Evolutionary conservation across 257 asterid species (phyloP), one percentile per base, ranked within the genome.

Genomic region (Capsicum baccatum): DNA sequence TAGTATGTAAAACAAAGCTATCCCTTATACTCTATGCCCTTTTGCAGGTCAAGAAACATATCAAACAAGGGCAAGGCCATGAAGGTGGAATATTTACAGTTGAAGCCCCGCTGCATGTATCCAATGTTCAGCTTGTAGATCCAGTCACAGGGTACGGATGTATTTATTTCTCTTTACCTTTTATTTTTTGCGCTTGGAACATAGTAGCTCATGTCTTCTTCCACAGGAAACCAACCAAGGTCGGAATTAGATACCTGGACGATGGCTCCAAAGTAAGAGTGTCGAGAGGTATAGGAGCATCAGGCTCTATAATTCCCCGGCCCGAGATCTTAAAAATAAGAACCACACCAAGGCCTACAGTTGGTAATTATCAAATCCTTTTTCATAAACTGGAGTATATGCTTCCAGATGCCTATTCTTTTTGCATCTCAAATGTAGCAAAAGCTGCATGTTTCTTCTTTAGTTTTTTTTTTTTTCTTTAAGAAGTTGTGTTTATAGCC

Each of bases 31-130:
- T 52, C 14, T 48, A 47, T 73, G 60, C 44, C 37, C 83, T 60
- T 39, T 70, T 85, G 79, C 93, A 96, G 99, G 98, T 96, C 83
- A 97, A 95, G 91, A 97, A 97, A 86, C 98, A 94, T 91, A 92
- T 96, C 83, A 96, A 94, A 90, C 99, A 94, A 87, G 97, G 98
- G 48, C 98, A 96, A 89, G 99, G 99, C 2, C 97, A 96, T 69
- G 98, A 92, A 89, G 99, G 99, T 57, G 99, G 99, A 80, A 93
- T 96, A 89, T 96, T 96, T 84, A 83, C 98, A 3, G 96, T 96
- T 2, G 99, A 96, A 91, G 98, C 99, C 73, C 98, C 99, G 37
- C 93, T 96, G 73, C 99, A 96, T 57, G 98, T 91, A 84, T 94
- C 98, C 7, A 96, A 96, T 88, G 96, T 96, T 86, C 97, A 94